phyloP scores from a whole-genome alignment of 345 rosid genomes.

The Aquilaria yunnanensis region DNA sequence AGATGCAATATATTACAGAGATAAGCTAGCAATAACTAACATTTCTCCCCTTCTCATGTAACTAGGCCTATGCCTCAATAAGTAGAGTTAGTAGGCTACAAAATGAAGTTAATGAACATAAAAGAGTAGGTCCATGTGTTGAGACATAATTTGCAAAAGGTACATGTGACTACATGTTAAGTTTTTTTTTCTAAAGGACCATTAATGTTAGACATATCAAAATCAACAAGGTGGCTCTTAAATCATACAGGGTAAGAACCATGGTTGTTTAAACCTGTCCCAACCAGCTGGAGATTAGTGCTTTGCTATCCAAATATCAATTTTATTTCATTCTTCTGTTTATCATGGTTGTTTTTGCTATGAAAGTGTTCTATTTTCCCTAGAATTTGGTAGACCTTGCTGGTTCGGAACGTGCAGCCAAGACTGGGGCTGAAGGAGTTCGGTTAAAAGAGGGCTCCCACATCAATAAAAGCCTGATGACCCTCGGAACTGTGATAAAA shows the following conservation, averaged over 20 bases:
- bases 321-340: not conserved
- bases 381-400: constrained; percentile 98
- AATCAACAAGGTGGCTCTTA: too few species aligned
- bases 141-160: too few species aligned
- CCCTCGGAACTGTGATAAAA: constrained; percentile 85
- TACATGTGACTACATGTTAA: too few species aligned
- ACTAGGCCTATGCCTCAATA: too few species aligned
- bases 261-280: too few species aligned
- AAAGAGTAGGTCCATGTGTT: not conserved
- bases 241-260: too few species aligned
- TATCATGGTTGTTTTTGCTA: constrained; percentile 7
- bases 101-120: not conserved
- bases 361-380: constrained; percentile 5
- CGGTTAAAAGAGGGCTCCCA: constrained; percentile 94
- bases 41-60: too few species aligned
- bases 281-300: not conserved
- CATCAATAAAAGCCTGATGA: constrained; percentile 93
- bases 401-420: constrained; percentile 98
- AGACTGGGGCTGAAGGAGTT: constrained; percentile 99
- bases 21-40: too few species aligned
- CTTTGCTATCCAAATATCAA: not conserved
- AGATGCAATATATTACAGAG: not conserved
- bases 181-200: too few species aligned
- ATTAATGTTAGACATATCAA: too few species aligned
- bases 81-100: not conserved